Conservation (phyloP, 257 asterid species). For the Leptodermis oblonga region DNA sequence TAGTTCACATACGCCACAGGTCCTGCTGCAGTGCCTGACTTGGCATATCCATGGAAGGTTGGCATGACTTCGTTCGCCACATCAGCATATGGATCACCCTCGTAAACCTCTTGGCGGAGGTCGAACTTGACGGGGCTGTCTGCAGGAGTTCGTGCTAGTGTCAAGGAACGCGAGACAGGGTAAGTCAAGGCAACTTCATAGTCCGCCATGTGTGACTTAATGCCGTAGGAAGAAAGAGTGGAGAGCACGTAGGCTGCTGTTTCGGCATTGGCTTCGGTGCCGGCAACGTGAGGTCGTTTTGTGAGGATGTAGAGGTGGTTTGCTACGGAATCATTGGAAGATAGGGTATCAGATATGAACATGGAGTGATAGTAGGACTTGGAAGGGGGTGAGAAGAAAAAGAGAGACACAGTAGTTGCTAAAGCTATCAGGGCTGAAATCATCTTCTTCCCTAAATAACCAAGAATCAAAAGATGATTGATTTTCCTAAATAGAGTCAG, state of each 20-base stretch:
- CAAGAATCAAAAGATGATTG: neutral
- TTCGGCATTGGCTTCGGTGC: constrained; percentile 68
- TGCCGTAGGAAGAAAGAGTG: constrained; percentile 47
- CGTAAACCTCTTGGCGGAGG: constrained; percentile 53
- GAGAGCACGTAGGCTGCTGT: constrained; percentile 73
- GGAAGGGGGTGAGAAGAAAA: constrained; percentile 25
- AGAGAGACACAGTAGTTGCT: constrained; percentile 32
- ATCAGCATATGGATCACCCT: constrained; percentile 53
- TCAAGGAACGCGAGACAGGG: constrained; percentile 60
- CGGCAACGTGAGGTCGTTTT: constrained; percentile 75
- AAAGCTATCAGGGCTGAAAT: constrained; percentile 32
- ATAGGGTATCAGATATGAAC: constrained; percentile 43
- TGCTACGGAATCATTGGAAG: constrained; percentile 56
- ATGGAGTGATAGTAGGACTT: constrained; percentile 56
- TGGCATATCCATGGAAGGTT: constrained; percentile 69
- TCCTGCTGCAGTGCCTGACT: constrained; percentile 63
- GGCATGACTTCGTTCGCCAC: constrained; percentile 53
- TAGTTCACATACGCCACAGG: constrained; percentile 65
- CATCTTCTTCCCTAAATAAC: constrained; percentile 17
- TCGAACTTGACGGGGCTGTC: constrained; percentile 39
- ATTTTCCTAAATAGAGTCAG: neutral
- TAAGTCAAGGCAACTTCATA: constrained; percentile 59
- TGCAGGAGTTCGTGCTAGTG: constrained; percentile 33
- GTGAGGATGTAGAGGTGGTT: constrained; percentile 60
- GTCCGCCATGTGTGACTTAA: constrained; percentile 40